A percentile compares a stretch with the other conserved stretches of the same genome.
Conservation (phyloP, 768 basidiomycete genomes). For the Paxillus rubicundulus region DNA sequence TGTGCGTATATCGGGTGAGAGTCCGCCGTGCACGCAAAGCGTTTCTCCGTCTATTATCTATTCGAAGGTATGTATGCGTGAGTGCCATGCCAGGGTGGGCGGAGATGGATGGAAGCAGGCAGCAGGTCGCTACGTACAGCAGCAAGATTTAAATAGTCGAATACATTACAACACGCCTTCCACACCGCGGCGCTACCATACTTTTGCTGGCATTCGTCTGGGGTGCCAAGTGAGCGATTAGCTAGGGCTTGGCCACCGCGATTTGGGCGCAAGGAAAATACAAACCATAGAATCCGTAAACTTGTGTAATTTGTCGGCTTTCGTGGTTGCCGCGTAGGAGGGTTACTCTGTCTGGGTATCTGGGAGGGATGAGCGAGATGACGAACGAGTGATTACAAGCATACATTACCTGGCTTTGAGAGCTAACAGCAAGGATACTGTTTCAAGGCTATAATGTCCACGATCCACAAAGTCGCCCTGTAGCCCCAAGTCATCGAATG, state of each 20-base stretch:
- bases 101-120: not conserved
- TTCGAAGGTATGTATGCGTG: not conserved
- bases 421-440: constrained; percentile 83
- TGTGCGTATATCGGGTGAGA: constrained; percentile 94
- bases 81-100: not conserved
- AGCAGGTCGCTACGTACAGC: constrained; percentile 53
- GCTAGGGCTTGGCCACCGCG: not conserved
- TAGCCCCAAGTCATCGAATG: not conserved
- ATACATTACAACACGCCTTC: constrained; percentile 96
- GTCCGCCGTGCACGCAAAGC: constrained; percentile 92
- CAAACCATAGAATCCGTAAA: constrained; percentile 95
- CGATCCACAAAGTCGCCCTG: constrained; percentile 98
- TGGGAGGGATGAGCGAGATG: constrained; percentile 29
- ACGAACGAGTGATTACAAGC: not conserved
- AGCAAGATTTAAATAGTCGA: constrained; percentile 93
- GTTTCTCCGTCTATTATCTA: constrained; percentile 93
- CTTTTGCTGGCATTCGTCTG: constrained; percentile 97
- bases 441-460: constrained; percentile 94
- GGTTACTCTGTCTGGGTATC: constrained; percentile 92
- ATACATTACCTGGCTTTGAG: constrained; percentile 77
- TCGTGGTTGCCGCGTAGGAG: constrained; percentile 95
- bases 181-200: constrained; percentile 94
- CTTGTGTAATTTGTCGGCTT: constrained; percentile 96
- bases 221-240: not conserved
- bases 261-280: not conserved